Evolutionary conservation across 2,329 filamentous ascomycete species (phyloP).

Genomic region (Zymoseptoria ardabiliae): DNA sequence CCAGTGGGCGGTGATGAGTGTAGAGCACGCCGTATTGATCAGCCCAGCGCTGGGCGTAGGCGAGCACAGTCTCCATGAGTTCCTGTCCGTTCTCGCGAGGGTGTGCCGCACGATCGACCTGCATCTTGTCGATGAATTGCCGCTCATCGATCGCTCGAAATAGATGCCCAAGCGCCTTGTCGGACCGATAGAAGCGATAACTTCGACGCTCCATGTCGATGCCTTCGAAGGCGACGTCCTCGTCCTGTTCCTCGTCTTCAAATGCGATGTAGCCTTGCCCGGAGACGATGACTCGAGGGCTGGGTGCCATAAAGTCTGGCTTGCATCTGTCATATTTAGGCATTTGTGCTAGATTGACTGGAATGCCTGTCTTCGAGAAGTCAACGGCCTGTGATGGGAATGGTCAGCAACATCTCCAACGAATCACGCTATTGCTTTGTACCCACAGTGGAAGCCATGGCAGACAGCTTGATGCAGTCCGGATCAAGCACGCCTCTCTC

Average conservation of each 20-base stretch:
- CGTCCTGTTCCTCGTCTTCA: constrained; percentile 39
- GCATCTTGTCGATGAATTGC: constrained; percentile 52
- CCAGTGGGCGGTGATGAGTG: constrained; percentile 32
- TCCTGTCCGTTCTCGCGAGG: constrained; percentile 5
- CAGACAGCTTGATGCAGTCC: constrained; percentile 33
- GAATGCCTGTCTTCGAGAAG: constrained; percentile 52
- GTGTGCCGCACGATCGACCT: constrained; percentile 11
- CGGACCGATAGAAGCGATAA: constrained; percentile 57
- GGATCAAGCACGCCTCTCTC: constrained; percentile 25
- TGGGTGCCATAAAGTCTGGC: constrained; percentile 50
- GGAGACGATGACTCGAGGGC: constrained; percentile 38
- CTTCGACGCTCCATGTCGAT: constrained; percentile 23
- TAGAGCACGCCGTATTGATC: constrained; percentile 26
- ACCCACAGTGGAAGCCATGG: constrained; percentile 24
- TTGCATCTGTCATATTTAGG: constrained; percentile 34
- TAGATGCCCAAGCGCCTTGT: constrained; percentile 61
- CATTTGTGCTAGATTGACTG: constrained; percentile 41
- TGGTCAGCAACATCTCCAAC: not conserved
- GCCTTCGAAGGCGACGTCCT: constrained; percentile 36
- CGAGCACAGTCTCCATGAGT: constrained; percentile 31
- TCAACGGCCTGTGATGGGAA: constrained; percentile 29
- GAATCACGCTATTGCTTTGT: not conserved
- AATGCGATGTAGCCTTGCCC: constrained; percentile 43
- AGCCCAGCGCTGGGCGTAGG: constrained; percentile 32
- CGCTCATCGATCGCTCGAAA: constrained; percentile 68